A percentile compares a stretch with the other conserved stretches of the same genome.
phyloP scores from a whole-genome alignment of 805 yeast genomes.

The Metschnikowia picachoensis region DNA sequence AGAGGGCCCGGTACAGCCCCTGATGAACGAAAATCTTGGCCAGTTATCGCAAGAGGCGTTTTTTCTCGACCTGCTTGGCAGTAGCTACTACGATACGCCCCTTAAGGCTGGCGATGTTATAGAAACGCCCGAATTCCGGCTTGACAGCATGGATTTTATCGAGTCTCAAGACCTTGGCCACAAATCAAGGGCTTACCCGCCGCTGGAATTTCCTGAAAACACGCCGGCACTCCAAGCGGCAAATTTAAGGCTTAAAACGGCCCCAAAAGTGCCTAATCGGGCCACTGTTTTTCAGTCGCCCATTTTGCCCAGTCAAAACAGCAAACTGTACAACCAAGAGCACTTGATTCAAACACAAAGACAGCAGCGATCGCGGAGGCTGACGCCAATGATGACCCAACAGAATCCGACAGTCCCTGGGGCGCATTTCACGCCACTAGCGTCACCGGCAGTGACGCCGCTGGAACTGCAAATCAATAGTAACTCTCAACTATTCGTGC shows the following conservation, averaged over 20 bases:
- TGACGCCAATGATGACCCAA: constrained; percentile 5
- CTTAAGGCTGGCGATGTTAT: too few relatives aligned
- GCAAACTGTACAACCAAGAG: constrained; percentile 38
- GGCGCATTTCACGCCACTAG: constrained; percentile 68
- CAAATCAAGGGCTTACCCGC: constrained; percentile 18
- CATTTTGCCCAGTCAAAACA: constrained; percentile 40
- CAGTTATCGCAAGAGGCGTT: constrained; percentile 3
- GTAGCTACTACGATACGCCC: constrained; percentile 3
- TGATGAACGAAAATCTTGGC: background rate
- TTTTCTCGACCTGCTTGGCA: constrained; percentile 13
- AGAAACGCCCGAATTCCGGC: background rate
- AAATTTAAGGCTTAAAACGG: background rate
- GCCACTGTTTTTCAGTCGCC: constrained; percentile 25
- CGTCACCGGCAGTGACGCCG: constrained; percentile 75
- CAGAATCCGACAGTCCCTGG: constrained; percentile 23
- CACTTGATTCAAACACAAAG: constrained; percentile 36
- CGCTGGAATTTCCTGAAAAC: constrained; percentile 17
- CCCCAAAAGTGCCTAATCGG: background rate
- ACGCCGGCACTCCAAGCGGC: constrained; percentile 16
- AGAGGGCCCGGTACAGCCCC: background rate
- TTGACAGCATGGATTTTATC: constrained; percentile 15
- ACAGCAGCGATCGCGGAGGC: constrained; percentile 16
- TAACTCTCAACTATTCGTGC: constrained; percentile 13
- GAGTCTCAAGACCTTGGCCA: constrained; percentile 14
- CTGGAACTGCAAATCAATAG: constrained; percentile 35